phyloP scores from a whole-genome alignment of 441 rosid genomes.

The Erysimum pusillum region DNA sequence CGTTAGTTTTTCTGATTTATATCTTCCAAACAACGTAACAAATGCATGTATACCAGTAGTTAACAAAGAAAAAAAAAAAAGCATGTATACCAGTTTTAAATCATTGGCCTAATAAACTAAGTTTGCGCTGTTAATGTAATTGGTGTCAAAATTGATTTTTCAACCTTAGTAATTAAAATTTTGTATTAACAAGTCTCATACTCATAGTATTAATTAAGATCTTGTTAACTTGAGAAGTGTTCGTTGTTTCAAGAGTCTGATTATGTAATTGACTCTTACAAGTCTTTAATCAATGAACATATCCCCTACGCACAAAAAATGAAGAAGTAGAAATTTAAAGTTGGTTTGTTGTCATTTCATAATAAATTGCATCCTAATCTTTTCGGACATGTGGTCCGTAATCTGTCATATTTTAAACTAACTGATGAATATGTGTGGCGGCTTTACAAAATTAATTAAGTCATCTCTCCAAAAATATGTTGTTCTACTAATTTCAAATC shows the following conservation, averaged over 20 bases:
- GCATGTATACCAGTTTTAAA: too few relatives aligned
- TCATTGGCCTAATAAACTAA: not conserved
- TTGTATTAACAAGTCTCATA: not conserved
- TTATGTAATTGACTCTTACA: not conserved
- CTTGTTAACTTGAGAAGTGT: not conserved
- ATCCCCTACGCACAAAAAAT: not conserved
- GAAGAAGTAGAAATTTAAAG: not conserved
- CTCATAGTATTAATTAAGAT: not conserved
- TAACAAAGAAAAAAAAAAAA: too few relatives aligned
- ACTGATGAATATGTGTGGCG: constrained; percentile 33
- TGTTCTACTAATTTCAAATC: constrained; percentile 18
- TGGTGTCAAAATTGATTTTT: not conserved
- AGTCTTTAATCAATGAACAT: constrained; percentile 2
- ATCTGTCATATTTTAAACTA: constrained; percentile 32
- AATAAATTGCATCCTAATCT: constrained; percentile 28
- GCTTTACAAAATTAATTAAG: constrained; percentile 8
- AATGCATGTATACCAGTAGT: too few relatives aligned
- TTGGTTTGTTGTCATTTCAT: constrained; percentile 39
- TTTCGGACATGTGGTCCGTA: constrained; percentile 37
- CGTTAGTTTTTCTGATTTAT: not conserved
- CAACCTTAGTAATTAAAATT: not conserved
- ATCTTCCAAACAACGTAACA: not conserved
- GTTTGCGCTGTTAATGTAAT: not conserved
- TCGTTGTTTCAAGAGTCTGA: not conserved
- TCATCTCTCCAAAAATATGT: constrained; percentile 5